phyloP scores from a whole-genome alignment of 2,329 filamentous ascomycete species.

The Paecilomyces sp. region DNA sequence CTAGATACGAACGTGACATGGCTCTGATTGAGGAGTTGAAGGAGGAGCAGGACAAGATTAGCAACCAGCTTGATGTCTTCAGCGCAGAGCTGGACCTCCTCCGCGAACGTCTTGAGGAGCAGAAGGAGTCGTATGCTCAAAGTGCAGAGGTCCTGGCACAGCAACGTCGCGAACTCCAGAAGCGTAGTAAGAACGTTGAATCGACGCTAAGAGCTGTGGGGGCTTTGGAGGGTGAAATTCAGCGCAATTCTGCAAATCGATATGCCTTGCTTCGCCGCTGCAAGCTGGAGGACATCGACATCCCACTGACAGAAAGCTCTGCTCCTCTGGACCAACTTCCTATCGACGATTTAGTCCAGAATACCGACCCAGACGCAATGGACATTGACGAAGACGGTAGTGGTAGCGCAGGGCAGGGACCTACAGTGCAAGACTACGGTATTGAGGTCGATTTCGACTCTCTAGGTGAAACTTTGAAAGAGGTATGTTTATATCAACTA shows the following conservation, averaged over 20 bases:
- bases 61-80: conserved; percentile 64
- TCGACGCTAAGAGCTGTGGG: conserved; percentile 65
- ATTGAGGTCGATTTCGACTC: conserved; percentile 81
- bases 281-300: conserved; percentile 84
- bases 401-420: conserved; percentile 43
- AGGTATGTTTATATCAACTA: conserved; percentile 45
- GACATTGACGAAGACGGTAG: conserved; percentile 70
- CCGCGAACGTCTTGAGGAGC: conserved; percentile 61
- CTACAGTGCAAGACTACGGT: conserved; percentile 77
- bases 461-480: conserved; percentile 74
- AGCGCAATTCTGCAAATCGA: conserved; percentile 75
- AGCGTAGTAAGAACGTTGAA: conserved; percentile 78
- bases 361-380: conserved; percentile 76
- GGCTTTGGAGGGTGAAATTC: conserved; percentile 73
- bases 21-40: conserved; percentile 64
- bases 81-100: conserved; percentile 72
- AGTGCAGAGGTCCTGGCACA: conserved; percentile 71
- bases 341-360: conserved; percentile 72
- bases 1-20: conserved; percentile 58
- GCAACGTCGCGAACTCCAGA: conserved; percentile 72
- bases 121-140: conserved; percentile 60
- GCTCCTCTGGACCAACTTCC: conserved; percentile 70
- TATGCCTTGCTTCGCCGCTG: conserved; percentile 81
- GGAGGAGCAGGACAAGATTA: conserved; percentile 65
- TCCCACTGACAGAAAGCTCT: conserved; percentile 70